phyloP scores from a whole-genome alignment of 108 stramenopile species.

The Cyclotella cryptica region DNA sequence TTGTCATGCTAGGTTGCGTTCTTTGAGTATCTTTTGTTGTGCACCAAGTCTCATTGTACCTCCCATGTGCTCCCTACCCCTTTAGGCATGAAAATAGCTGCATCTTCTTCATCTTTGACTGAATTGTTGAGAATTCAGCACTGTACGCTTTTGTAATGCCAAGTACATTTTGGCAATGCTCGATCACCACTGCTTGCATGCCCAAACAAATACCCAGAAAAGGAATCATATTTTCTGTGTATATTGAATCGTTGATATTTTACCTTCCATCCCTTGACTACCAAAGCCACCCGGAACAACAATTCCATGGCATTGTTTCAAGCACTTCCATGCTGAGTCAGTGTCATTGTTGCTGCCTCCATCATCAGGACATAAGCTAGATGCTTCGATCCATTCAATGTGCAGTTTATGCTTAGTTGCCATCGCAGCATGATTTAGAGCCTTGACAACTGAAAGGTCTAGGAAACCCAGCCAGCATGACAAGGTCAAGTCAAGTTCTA shows the following conservation, averaged over 20 bases:
- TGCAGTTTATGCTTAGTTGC: constrained; percentile 62
- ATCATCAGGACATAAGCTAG: constrained; percentile 30
- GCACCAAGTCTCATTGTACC: constrained; percentile 59
- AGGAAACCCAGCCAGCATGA: constrained; percentile 26
- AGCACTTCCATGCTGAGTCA: constrained; percentile 79
- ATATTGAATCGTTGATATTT: constrained; percentile 74
- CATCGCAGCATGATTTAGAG: constrained; percentile 83
- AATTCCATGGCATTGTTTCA: constrained; percentile 80
- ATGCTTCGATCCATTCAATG: constrained; percentile 77
- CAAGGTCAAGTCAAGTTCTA: neutral
- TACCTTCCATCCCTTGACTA: constrained; percentile 76
- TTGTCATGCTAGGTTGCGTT: constrained; percentile 38
- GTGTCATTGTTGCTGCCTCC: constrained; percentile 54
- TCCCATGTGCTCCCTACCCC: constrained; percentile 55
- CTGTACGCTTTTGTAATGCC: constrained; percentile 70
- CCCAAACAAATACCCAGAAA: constrained; percentile 86
- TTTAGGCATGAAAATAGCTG: constrained; percentile 89
- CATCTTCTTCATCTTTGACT: constrained; percentile 59
- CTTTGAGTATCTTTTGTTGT: constrained; percentile 51
- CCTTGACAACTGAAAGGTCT: constrained; percentile 79
- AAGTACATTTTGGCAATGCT: constrained; percentile 77
- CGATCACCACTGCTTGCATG: constrained; percentile 86
- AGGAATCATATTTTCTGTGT: constrained; percentile 64
- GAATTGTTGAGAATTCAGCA: constrained; percentile 69
- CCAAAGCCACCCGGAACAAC: constrained; percentile 98